These are phyloP conservation scores for Saksenaea oblongispora DNA, from an alignment of 371 early-diverging fungal species.

Conservation along the genomic window DNA sequence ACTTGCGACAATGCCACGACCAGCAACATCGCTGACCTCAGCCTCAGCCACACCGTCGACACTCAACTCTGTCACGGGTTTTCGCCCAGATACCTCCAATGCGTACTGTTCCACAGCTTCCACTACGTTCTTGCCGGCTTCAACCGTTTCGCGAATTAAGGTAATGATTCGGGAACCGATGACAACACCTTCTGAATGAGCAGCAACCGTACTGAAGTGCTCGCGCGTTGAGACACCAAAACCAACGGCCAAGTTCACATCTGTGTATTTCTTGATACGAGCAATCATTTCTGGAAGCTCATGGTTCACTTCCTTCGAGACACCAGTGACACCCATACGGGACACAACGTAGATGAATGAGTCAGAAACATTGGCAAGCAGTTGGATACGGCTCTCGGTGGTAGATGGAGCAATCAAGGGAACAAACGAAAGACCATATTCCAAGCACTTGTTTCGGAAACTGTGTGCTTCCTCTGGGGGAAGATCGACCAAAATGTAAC, in stretches of 20 bases:
- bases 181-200: slow-evolving; percentile 93
- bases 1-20: slow-evolving; percentile 18
- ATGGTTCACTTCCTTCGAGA: slow-evolving; percentile 58
- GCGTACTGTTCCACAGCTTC: slow-evolving; percentile 61
- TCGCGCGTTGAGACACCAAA: slow-evolving; percentile 93
- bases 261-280: slow-evolving; percentile 77
- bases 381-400: slow-evolving; percentile 78
- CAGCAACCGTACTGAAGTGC: slow-evolving; percentile 84
- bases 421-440: slow-evolving; percentile 84
- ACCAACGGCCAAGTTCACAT: slow-evolving; percentile 91
- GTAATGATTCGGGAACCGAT: slow-evolving; percentile 92
- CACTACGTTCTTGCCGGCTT: slow-evolving; percentile 46
- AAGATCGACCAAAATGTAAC: slow-evolving; percentile 96
- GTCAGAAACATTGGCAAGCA: slow-evolving; percentile 80
- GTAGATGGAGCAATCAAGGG: slow-evolving; percentile 96
- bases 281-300: slow-evolving; percentile 74
- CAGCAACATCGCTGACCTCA: slow-evolving; percentile 28
- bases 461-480: slow-evolving; percentile 93
- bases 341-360: slow-evolving; percentile 95
- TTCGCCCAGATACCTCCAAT: slow-evolving; percentile 64
- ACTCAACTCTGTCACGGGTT: slow-evolving; percentile 21
- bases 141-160: slow-evolving; percentile 64
- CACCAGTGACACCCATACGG: slow-evolving; percentile 93
- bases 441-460: slow-evolving; percentile 77
- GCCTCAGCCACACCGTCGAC: slow-evolving; percentile 36